These are phyloP conservation scores for Phytophthora pisi DNA, from an alignment of 352 stramenopile genomes.

Conservation along the genomic window DNA sequence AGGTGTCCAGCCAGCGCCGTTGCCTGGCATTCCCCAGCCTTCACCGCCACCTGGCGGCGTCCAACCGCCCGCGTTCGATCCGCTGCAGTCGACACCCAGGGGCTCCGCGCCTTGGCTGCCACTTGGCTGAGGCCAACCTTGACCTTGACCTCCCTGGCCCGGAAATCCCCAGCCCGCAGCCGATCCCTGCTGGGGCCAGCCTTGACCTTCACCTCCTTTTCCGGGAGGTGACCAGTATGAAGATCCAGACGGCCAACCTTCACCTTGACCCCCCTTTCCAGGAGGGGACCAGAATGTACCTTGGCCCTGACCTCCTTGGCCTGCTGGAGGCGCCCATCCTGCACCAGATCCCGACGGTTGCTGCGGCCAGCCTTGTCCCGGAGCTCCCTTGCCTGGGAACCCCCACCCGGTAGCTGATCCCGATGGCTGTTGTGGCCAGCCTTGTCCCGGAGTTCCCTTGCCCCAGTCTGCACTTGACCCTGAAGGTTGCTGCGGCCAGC, in stretches of 20 bases:
- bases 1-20: too few relatives aligned
- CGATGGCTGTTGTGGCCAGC: background rate
- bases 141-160: background rate
- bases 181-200: background rate
- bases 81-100: slow-evolving; percentile 12
- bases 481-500: background rate
- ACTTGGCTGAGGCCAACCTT: slow-evolving; percentile 1
- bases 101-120: slow-evolving; percentile 3
- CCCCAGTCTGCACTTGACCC: background rate
- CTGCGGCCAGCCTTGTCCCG: background rate
- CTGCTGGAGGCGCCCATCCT: background rate
- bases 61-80: slow-evolving; percentile 4
- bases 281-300: background rate
- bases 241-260: slow-evolving; percentile 3
- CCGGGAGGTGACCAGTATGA: background rate
- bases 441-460: background rate
- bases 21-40: background rate
- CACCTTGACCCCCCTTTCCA: background rate
- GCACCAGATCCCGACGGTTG: background rate
- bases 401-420: background rate
- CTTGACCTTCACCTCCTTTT: background rate
- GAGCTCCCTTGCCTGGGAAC: background rate
- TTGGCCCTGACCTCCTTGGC: background rate
- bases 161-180: background rate
- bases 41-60: slow-evolving; percentile 2